phyloP scores from a whole-genome alignment of 1,284 basidiomycete species.

The Moesziomyces sp. region DNA sequence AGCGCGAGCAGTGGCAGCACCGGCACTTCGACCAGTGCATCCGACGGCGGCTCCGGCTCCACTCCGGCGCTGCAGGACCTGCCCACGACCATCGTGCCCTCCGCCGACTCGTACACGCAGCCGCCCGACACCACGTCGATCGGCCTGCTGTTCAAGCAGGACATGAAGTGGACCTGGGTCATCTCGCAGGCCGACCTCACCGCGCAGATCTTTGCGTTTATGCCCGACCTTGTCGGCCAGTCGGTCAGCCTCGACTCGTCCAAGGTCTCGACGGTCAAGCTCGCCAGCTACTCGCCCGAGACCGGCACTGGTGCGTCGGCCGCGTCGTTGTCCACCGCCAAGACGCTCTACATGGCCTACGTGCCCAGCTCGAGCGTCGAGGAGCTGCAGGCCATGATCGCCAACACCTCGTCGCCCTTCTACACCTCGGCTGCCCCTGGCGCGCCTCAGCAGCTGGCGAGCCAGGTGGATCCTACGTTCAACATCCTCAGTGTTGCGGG shows the following conservation, averaged over 20 bases:
- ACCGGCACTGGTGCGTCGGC: conserved; percentile 9
- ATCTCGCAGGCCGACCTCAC: conserved; percentile 58
- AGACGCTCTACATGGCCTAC: conserved; percentile 62
- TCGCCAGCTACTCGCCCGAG: conserved; percentile 44
- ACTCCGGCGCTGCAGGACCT: conserved; percentile 15
- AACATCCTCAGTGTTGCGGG: conserved; percentile 47
- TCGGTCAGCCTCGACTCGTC: conserved; percentile 29
- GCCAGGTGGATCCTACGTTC: conserved; percentile 56
- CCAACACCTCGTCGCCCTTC: conserved; percentile 50
- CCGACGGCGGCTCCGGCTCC: background rate
- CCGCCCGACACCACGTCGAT: conserved; percentile 46
- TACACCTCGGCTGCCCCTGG: conserved; percentile 48
- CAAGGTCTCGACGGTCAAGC: conserved; percentile 53
- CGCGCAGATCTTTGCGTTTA: conserved; percentile 65
- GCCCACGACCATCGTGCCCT: conserved; percentile 50
- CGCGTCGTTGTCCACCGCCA: conserved; percentile 15
- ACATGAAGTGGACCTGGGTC: conserved; percentile 61
- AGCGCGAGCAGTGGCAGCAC: conserved; percentile 12
- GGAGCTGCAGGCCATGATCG: conserved; percentile 38
- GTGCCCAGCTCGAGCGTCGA: conserved; percentile 41
- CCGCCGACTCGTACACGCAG: conserved; percentile 37
- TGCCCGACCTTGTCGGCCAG: conserved; percentile 57
- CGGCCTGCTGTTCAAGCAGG: conserved; percentile 55
- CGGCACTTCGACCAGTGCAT: conserved; percentile 10
- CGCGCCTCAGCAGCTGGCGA: conserved; percentile 55